Percentiles rank a stretch among this genome's conserved stretches.
These are phyloP conservation scores for Apiotrichum akiyoshidainum DNA, from an alignment of 1,284 basidiomycete genomes.

Conservation along the genomic window DNA sequence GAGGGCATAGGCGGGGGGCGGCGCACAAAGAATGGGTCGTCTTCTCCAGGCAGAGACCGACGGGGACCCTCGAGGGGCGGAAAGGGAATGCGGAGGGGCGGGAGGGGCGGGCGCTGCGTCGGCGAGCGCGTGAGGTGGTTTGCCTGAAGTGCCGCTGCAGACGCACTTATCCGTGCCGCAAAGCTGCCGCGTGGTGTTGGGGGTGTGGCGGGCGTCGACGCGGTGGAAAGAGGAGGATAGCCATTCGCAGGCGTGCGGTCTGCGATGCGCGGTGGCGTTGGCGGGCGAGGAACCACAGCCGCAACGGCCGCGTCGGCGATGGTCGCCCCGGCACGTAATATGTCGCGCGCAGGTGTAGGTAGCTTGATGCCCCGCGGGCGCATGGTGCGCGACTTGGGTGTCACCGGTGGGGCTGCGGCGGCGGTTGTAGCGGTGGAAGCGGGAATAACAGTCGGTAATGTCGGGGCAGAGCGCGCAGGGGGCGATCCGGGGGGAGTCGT, in stretches of 20 bases:
- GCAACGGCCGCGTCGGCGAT: neutral
- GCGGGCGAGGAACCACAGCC: slow-evolving; percentile 5
- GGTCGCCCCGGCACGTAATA: slow-evolving; percentile 3
- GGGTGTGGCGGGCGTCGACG: neutral
- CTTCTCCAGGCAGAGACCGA: neutral
- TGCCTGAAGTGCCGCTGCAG: neutral
- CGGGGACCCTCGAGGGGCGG: neutral
- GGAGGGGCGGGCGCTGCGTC: neutral
- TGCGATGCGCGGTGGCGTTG: slow-evolving; percentile 7
- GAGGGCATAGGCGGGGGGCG: neutral
- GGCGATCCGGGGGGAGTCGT: neutral
- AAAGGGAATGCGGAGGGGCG: too few species aligned
- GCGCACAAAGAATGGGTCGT: slow-evolving; percentile 1
- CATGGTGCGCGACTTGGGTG: neutral
- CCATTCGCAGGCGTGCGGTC: slow-evolving; percentile 3
- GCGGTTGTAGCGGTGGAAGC: neutral
- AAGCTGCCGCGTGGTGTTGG: neutral
- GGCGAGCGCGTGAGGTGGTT: neutral
- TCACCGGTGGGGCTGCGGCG: neutral
- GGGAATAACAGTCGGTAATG: neutral
- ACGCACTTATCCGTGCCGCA: neutral
- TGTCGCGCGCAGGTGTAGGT: slow-evolving; percentile 6
- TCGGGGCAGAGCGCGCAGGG: neutral
- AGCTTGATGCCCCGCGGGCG: neutral
- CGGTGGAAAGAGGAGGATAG: neutral